Base-by-base conservation (phyloP, 768 basidiomycete species). In the Mycena vitilis region DNA sequence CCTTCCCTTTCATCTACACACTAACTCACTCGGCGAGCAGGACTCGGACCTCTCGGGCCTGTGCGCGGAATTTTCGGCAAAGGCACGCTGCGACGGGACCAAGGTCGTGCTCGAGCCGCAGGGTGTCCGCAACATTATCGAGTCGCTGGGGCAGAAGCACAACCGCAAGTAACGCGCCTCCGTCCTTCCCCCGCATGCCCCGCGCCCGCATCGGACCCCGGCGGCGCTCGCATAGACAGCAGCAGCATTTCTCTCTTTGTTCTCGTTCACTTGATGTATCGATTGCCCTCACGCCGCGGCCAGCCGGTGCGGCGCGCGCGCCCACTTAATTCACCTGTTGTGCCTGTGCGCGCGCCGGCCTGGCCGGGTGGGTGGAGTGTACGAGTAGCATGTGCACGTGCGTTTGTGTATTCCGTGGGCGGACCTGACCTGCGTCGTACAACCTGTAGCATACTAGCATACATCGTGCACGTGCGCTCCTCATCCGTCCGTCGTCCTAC, bases 71-170 rank as follows among this genome's bases (percentile, higher is more conserved):
- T 94, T 95, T 75, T 86, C 92, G 53, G 86, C 79, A 75, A 95
- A 95, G 81, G 94, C 94, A 54, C 85, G 88, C 52, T 95, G 94
- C 74, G 94, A 95, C 68, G 94, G 94, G 44, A 89, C 88, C 34
- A 93, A 92, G 80, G 91, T 94, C 45, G 94, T 95, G 22, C 78
- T 95, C 55, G 92, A 88, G 73, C 87, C 86, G 25, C 79, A 82
- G 71, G 84, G 85, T 42, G 85, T 87, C 62, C 75, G 79, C 70
- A 78, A 79, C 68, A 87, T 87, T 73, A 73, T 87, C 60, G 82
- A 86, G 72, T 80, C 78, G 63, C 73, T 87, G 36, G 66, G 55
- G 51, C 60, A 63, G 64, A 69, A 72, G 71, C 66, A 71, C 40
- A 51, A 38, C 38, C 71, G 70, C 60, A 65, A 69, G 63, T 69